Evolutionary conservation across 2,329 filamentous ascomycete species (phyloP), one percentile per base, ranked within the genome.

Genomic region (Chaetothyriales sp.): DNA sequence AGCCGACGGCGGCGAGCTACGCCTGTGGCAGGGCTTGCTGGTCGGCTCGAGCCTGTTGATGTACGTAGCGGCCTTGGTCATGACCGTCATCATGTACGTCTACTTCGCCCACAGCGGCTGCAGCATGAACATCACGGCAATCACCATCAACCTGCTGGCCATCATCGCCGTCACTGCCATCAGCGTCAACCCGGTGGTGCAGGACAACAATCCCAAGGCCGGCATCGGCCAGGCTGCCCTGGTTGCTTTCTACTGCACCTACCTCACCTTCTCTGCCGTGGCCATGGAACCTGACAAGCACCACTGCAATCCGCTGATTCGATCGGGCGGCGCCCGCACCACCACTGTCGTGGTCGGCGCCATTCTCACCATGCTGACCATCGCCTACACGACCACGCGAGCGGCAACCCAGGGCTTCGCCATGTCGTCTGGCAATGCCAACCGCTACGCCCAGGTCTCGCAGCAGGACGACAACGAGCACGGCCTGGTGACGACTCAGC

Each of bases 281-380:
- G 94, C 89, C 51, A 97, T 98, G 92, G 90, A 98, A 63, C 92
- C 92, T 0, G 90, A 97, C 67, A 82, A 95, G 72, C 84, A 86
- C 61, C 78, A 86, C 58, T 98, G 92, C 79, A 98, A 98, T 69
- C 92, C 92, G 7, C 77, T 98, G 29, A 76, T 95, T 55, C 71
- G 80, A 50, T 89, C 89, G 6, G 85, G 86, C 56, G 89, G 87
- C 54, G 92, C 90, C 8, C 81, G 92, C 56, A 94, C 86, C 6
- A 92, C 89, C 1, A 94, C 89, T 25, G 82, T 97, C 54, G 81
- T 98, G 47, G 80, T 98, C 57, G 92, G 92, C 54, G 92, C 92
- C 28, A 83, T 98, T 58, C 87, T 95, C 51, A 98, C 92, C 9
- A 94, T 98, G 80, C 77, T 95, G 48, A 97, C 92, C 1, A 87